A percentile compares a stretch with the other conserved stretches of the same genome.
These are phyloP conservation scores for Sugiyamaella novakii DNA, from an alignment of 1,139 yeast genomes.

Conservation along the genomic window DNA sequence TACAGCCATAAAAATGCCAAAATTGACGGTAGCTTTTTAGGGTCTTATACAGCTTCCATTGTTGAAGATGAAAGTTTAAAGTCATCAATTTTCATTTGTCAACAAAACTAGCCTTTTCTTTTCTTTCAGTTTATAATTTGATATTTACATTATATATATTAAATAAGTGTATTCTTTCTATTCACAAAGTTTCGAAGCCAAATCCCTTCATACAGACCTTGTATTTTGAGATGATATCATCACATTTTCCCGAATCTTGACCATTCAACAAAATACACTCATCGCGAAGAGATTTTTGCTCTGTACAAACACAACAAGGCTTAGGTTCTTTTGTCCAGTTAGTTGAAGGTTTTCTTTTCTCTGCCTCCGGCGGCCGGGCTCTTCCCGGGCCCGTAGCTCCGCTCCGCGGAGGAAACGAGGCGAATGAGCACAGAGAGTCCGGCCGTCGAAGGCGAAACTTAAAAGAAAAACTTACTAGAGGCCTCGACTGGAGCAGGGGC, in stretches of 20 bases:
- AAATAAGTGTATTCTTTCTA: background rate
- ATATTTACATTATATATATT: constrained; percentile 25
- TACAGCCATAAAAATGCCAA: constrained; percentile 1
- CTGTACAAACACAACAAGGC: constrained; percentile 95
- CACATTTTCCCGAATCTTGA: constrained; percentile 82
- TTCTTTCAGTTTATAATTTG: background rate
- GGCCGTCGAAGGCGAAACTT: background rate
- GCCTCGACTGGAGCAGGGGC: constrained; percentile 13
- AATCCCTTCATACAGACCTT: constrained; percentile 88
- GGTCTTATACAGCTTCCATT: constrained; percentile 3
- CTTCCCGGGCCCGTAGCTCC: no score
- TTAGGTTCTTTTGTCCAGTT: constrained; percentile 62
- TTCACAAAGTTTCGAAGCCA: constrained; percentile 61
- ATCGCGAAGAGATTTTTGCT: constrained; percentile 81
- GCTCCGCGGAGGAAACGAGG: no score
- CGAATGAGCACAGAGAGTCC: no score
- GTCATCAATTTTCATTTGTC: constrained; percentile 18
- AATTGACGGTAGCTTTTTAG: constrained; percentile 6
- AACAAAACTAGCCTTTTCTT: constrained; percentile 5
- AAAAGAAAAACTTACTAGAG: constrained; percentile 10
- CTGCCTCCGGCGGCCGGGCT: no score
- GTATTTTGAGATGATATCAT: constrained; percentile 66
- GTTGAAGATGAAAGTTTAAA: constrained; percentile 6
- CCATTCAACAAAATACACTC: constrained; percentile 84
- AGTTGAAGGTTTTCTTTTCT: no score